Base-by-base conservation (phyloP, 306 rosid genomes). In the Cicer pinnatifidum region DNA sequence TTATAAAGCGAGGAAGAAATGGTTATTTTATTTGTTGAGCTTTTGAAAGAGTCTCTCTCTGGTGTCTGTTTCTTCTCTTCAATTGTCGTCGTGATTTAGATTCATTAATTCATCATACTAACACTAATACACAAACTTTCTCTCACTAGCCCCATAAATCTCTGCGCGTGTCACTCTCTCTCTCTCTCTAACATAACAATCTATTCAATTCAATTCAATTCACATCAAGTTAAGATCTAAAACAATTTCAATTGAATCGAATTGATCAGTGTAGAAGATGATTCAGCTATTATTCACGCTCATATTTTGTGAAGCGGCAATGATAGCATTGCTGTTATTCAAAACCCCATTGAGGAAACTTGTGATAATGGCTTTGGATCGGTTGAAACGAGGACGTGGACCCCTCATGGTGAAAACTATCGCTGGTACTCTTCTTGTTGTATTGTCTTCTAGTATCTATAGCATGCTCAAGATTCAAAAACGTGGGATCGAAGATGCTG, bases 311-410 rank as follows among this genome's bases (percentile, higher is more conserved):
- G 97, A 94, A 84, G 88, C 88, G 77, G 76, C 72, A 33, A 75
- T 87, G 79, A 75, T 88, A 35, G 60, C 80, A 60, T 73, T 88
- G 69, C 67, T 89, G 12, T 72, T 87, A 66, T 94, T 94, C 89
- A 94, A 82, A 75, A 94, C 92, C 57, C 99, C 99, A 0, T 81
- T 88, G 81, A 83, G 97, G 84, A 94, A 91, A 82, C 84, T 91
- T 8, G 89, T 85, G 69, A 87, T 91, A 23, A 45, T 84, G 85
- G 85, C 82, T 1, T 72, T 91, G 85, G 97, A 91, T 87, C 92
- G 94, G 41, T 48, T 90, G 72, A 94, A 91, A 87, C 85, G 93
- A 2, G 93, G 97, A 1, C 86, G 90, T 45, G 97, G 97, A 56
- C 97, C 96, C 20, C 12, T 91, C 10, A 80, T 94, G 83, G 96